Base-by-base conservation (phyloP, 2,329 filamentous ascomycete genomes). In the Cladosporium sp. region DNA sequence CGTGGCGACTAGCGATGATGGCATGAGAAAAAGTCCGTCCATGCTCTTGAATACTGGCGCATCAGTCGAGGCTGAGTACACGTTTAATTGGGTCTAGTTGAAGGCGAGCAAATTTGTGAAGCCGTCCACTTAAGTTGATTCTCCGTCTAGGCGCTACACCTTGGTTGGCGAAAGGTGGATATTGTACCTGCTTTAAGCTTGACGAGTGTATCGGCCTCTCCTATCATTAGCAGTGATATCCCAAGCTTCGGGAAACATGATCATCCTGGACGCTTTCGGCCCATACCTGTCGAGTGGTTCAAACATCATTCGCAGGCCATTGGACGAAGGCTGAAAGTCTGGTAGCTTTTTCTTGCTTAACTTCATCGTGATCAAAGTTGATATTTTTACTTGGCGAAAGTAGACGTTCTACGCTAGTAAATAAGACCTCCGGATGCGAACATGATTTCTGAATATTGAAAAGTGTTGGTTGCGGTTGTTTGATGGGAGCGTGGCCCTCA, bases 1-100 rank as follows among this genome's bases (percentile, higher is more conserved):
- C 80, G 90, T 86, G 2, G 86, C 86, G 3, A 87, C 79, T 12
- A 42, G 22, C 5, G 61, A 58, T 1, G 74, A 68, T 0, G 87
- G 88, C 1, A 88, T 75, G 25, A 87, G 79, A 72, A 91, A 91
- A 0, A 90, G 77, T 55, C 90, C 86, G 63, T 91, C 88, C 77
- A 90, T 81, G 24, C 77, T 72, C 59, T 85, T 76, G 15, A 88
- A 77, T 2, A 90, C 72, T 1, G 81, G 81, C 20, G 82, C 77
- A n/a, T n/a, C n/a, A 32, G 3, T 32, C 28, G 28, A 4, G 65
- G 90, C 87, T 8, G 85, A 86, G 68, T 90, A 82, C 42, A 85
- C 71, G 51, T 79, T 76, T 32, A 85, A 74, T 56, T 85, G 77
- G 0, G 82, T 83, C 53, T 87, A 82, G 58, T 85, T 85, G 67